These are phyloP conservation scores for Platanthera guangdongensis DNA, from an alignment of 106 monocot genomes.

Conservation along the genomic window DNA sequence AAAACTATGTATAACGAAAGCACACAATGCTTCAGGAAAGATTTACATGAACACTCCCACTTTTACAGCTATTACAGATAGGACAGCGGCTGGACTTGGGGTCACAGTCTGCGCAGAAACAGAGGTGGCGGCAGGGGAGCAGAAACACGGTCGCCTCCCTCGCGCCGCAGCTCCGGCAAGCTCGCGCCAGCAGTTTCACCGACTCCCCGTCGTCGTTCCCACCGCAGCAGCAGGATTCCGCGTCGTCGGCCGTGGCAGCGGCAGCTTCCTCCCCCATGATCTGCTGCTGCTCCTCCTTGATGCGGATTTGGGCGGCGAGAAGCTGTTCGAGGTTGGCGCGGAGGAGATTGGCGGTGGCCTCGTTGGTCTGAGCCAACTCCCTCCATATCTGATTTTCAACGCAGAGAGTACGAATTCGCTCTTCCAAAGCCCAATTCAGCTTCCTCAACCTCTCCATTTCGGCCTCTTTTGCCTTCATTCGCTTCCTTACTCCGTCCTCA, in stretches of 20 bases:
- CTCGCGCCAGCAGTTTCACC: neutral
- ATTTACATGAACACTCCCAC: conserved; percentile 40
- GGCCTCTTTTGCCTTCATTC: conserved; percentile 47
- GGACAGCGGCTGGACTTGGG: conserved; percentile 30
- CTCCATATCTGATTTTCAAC: conserved; percentile 55
- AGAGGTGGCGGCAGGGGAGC: conserved; percentile 61
- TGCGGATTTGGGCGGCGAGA: conserved; percentile 13
- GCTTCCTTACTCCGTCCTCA: conserved; percentile 14
- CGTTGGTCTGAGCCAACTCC: conserved; percentile 50
- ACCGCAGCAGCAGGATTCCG: conserved; percentile 50
- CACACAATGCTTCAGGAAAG: conserved; percentile 3
- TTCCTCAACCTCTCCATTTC: conserved; percentile 37
- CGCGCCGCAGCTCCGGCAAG: conserved; percentile 18
- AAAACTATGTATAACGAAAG: neutral
- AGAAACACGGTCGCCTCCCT: conserved; percentile 41
- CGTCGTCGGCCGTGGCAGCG: conserved; percentile 16
- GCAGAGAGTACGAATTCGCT: conserved; percentile 23
- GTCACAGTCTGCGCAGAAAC: conserved; percentile 43
- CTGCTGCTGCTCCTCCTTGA: neutral
- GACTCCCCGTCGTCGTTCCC: neutral
- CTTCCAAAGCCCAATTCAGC: conserved; percentile 46
- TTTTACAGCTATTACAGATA: conserved; percentile 28
- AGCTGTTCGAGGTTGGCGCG: conserved; percentile 47
- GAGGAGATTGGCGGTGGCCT: conserved; percentile 36
- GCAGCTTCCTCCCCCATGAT: neutral